Evolutionary conservation across 345 rosid genomes (phyloP), one percentile per base, ranked within the genome.

Genomic region (Erodium maritimum): DNA sequence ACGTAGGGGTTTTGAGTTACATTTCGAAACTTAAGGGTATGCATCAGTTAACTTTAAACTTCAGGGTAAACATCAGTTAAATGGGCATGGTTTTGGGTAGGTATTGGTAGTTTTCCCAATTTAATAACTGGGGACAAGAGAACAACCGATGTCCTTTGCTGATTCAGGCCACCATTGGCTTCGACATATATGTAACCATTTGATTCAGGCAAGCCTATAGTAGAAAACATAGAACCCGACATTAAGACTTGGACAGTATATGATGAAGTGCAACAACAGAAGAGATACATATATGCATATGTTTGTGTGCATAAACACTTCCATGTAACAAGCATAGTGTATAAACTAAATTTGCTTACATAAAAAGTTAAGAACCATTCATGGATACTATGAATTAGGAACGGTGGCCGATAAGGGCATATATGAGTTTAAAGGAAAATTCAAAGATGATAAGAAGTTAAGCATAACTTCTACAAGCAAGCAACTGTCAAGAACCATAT

Each of bases 141-240:
- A 84, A 91, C 73, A 72, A 94, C 99, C 95, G 99, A 90, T 55
- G 95, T 82, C 80, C 99, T 86, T 77, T 90, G 97, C 80, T 94
- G 99, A 80, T 90, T 94, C 64, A 90, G 69, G 63, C 99, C 97
- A 69, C 99, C 99, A 67, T 94, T 90, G 48, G 99, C 97, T 73
- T 94, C 97, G 29, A 94, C 87, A 75, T 81, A 87, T 72, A 94
- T 78, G 75, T 77, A 94, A 76, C 97, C 96, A 69, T 90, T 94
- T 24, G 96, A 94, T 65, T 85, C 97, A n/a, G 93, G 93, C 62
- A 94, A 75, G 16, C 71, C 97, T 89, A 71, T 29, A 29, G 82
- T 62, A 54, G 21, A 4, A 56, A 10, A 69, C 17, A 21, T 46
- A 37, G 8, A 45, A 21, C 8, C 48, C 14, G 14, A 42, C 14